Base-by-base conservation (phyloP, 179 eudicot species). In the Carnegiea gigantea region DNA sequence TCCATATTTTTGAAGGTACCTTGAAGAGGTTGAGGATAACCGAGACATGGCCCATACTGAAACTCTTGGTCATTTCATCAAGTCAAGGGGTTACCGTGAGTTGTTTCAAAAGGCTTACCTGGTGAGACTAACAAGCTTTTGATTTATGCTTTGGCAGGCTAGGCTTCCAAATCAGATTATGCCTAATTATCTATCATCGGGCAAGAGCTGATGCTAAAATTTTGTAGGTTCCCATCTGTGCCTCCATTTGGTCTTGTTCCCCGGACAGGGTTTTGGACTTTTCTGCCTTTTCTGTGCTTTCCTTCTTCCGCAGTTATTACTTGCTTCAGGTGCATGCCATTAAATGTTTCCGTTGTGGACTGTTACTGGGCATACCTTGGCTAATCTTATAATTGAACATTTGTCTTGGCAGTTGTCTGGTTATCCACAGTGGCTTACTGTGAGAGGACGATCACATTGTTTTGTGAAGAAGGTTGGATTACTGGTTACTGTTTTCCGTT, bases 381-480 rank as follows among this genome's bases (percentile, higher is more conserved):
- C 80, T 81, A 64, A 73, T 10, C 26, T 23, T 53, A 11, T n/a
- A 57, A 73, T 62, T 59, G 65, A 54, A 54, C n/a, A 54, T 20
- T 15, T 54, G 54, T 53, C 24, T 14, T 43, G 73, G 46, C 89
- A 95, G 99, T 80, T 95, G 71, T 88, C 92, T 85, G 95, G 98
- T 65, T 97, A 95, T 77, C 99, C 99, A 80, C 98, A 91, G 62
- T 93, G 99, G 94, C 97, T 93, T 80, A 95, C 99, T 15, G 93
- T 93, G 71, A 92, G 76, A 86, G 87, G 97, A 83, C 91, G 97
- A 65, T 95, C 99, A 21, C 98, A 91, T 14, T 84, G 83, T 24
- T 95, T 91, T 77, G 94, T 95, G 48, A 86, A 89, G 67, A 93
- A 86, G 98, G 98, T 88, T 54, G 20, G 13, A 30, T 5, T 67